Evolutionary conservation across 345 rosid genomes (phyloP).

Genomic region (Heritiera fomes): DNA sequence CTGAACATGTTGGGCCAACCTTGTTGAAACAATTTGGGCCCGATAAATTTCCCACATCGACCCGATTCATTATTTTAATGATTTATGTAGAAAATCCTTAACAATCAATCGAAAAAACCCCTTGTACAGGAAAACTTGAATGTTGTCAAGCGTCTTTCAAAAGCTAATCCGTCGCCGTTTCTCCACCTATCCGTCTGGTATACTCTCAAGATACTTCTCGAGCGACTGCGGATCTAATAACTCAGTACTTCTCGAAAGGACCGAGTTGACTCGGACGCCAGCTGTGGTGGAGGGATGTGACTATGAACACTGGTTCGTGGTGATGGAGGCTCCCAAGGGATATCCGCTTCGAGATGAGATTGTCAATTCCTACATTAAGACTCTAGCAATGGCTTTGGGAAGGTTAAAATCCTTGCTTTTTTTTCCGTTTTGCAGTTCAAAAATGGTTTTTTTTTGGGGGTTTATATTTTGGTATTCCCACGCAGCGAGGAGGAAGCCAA

Average conservation of each 20-base stretch:
- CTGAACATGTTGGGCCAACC: too few species aligned
- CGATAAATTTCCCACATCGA: too few species aligned
- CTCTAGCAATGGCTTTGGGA: slow-evolving; percentile 41
- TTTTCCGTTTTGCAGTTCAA: not conserved
- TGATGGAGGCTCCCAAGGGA: slow-evolving; percentile 47
- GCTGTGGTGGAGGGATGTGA: slow-evolving; percentile 48
- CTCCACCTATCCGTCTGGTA: not conserved
- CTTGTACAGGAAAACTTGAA: not conserved
- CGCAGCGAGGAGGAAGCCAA: slow-evolving; percentile 46
- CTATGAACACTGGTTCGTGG: slow-evolving; percentile 49
- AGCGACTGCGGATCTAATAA: slow-evolving; percentile 22
- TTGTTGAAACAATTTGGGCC: too few species aligned
- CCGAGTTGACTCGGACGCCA: slow-evolving; percentile 33
- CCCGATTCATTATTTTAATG: too few species aligned
- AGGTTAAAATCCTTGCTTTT: slow-evolving; percentile 28
- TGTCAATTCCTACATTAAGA: slow-evolving; percentile 35
- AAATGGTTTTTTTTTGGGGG: not conserved
- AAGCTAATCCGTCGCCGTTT: slow-evolving; percentile 26
- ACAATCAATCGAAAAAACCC: too few species aligned
- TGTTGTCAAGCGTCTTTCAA: not conserved
- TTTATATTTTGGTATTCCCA: not conserved
- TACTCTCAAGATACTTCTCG: slow-evolving; percentile 24
- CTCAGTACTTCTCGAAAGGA: slow-evolving; percentile 22
- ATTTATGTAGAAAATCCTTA: too few species aligned
- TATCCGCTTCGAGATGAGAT: slow-evolving; percentile 49